Percentiles rank a stretch among this genome's conserved stretches.
Conservation (phyloP, 192 early-diverging fungal genomes). For the Kickxella alabastrina region DNA sequence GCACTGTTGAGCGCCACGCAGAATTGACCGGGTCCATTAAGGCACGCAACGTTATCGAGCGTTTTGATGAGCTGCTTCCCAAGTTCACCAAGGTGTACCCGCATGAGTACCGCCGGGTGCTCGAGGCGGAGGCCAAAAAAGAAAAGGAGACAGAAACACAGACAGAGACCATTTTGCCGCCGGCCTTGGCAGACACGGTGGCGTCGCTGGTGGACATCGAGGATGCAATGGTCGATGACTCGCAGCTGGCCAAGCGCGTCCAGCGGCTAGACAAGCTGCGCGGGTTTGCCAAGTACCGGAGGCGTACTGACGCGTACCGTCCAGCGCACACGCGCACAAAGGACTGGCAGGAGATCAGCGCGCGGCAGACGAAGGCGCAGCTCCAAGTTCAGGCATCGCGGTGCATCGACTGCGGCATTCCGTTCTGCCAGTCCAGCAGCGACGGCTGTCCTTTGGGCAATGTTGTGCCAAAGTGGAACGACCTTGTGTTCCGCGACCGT, state of each 20-base stretch:
- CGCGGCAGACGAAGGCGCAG: constrained; percentile 74
- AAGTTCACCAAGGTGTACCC: constrained; percentile 94
- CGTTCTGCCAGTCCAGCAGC: constrained; percentile 95
- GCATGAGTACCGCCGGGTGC: constrained; percentile 80
- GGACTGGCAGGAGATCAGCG: constrained; percentile 95
- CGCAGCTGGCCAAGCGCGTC: constrained; percentile 62
- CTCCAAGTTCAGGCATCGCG: constrained; percentile 92
- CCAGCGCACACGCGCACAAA: constrained; percentile 71
- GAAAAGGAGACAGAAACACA: constrained; percentile 12
- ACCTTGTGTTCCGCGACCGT: constrained; percentile 91
- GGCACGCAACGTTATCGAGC: constrained; percentile 65
- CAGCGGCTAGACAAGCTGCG: constrained; percentile 84
- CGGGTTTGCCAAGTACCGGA: constrained; percentile 94
- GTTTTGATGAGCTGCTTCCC: constrained; percentile 67
- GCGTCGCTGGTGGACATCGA: constrained; percentile 73
- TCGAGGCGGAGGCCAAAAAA: constrained; percentile 58
- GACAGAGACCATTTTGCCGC: no score
- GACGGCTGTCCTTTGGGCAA: constrained; percentile 98
- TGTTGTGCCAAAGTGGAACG: constrained; percentile 99
- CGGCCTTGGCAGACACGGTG: no score
- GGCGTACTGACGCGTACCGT: constrained; percentile 84
- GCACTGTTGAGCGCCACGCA: constrained; percentile 76
- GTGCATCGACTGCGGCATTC: constrained; percentile 98
- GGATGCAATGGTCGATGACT: constrained; percentile 80
- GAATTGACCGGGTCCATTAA: constrained; percentile 75